Conservation (phyloP, 768 basidiomycete genomes). For the Melanogaster broomeanus region DNA sequence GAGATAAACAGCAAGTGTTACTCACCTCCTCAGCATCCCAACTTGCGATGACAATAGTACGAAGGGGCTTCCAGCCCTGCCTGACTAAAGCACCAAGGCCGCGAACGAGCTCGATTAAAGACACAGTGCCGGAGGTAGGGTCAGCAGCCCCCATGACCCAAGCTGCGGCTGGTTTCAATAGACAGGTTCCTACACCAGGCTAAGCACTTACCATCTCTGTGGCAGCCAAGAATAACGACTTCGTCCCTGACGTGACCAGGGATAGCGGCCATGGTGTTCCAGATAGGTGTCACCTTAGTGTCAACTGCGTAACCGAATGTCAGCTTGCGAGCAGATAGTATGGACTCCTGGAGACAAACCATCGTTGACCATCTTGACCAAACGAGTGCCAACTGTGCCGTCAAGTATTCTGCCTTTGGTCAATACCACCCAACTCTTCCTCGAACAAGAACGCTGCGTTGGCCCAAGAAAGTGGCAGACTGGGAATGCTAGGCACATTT, state of each 20-base stretch:
- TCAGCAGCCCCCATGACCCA: slow-evolving; percentile 55
- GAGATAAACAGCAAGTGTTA: background rate
- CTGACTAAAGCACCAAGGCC: slow-evolving; percentile 52
- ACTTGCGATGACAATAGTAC: slow-evolving; percentile 74
- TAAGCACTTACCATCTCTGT: slow-evolving; percentile 71
- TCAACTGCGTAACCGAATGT: slow-evolving; percentile 49
- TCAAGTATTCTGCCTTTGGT: slow-evolving; percentile 42
- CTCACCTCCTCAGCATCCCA: slow-evolving; percentile 79
- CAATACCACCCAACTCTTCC: slow-evolving; percentile 48
- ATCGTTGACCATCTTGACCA: slow-evolving; percentile 55
- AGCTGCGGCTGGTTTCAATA: slow-evolving; percentile 11
- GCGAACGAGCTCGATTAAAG: slow-evolving; percentile 55
- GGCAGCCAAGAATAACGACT: slow-evolving; percentile 84
- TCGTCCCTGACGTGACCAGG: slow-evolving; percentile 85
- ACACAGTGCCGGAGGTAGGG: slow-evolving; percentile 58
- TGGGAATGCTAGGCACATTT: slow-evolving; percentile 77
- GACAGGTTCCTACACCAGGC: background rate
- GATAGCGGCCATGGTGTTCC: slow-evolving; percentile 85
- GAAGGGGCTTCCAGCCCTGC: slow-evolving; percentile 66
- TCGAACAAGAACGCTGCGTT: slow-evolving; percentile 73
- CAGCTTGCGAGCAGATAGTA: background rate
- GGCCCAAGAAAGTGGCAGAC: slow-evolving; percentile 86
- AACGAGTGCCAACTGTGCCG: slow-evolving; percentile 50
- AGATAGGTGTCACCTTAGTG: slow-evolving; percentile 81
- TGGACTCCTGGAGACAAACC: slow-evolving; percentile 34